Conservation (phyloP, 176 grass and related monocot species). For the Calamus simplicifolius region DNA sequence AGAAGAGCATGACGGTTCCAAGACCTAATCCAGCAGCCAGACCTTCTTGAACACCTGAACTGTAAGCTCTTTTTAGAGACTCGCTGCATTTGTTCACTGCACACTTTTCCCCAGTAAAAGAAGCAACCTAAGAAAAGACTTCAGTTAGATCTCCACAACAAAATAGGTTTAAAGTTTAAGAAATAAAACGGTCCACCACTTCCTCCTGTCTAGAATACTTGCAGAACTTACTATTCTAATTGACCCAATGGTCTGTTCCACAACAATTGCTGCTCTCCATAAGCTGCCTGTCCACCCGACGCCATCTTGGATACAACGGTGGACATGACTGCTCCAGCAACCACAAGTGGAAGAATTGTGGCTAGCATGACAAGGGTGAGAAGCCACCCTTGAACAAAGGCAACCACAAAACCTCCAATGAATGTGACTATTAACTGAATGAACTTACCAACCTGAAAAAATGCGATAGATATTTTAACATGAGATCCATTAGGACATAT, state of each 20-base stretch:
- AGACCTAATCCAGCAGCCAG: constrained; percentile 73
- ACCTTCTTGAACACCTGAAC: constrained; percentile 76
- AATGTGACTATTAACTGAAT: constrained; percentile 77
- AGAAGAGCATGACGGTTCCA: constrained; percentile 80
- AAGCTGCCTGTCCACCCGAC: constrained; percentile 81
- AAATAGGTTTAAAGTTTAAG: no score
- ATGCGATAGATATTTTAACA: neutral
- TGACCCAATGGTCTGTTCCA: constrained; percentile 86
- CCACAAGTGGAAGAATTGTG: constrained; percentile 76
- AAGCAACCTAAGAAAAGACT: constrained; percentile 55
- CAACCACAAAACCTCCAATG: constrained; percentile 80
- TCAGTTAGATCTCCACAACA: neutral
- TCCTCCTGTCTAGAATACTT: no score
- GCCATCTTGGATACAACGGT: constrained; percentile 87
- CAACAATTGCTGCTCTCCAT: constrained; percentile 61
- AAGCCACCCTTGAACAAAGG: constrained; percentile 87
- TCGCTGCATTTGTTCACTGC: constrained; percentile 76
- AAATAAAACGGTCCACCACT: no score
- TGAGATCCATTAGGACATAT: no score
- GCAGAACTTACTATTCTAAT: constrained; percentile 70
- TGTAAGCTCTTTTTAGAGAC: constrained; percentile 68
- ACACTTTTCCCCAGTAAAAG: constrained; percentile 90
- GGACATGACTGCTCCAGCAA: constrained; percentile 77
- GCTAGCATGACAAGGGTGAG: constrained; percentile 83
- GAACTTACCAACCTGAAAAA: constrained; percentile 74